Percentiles rank a stretch among this genome's conserved stretches.
Conservation (phyloP, 106 monocot genomes). For the Platanthera zijinensis region DNA sequence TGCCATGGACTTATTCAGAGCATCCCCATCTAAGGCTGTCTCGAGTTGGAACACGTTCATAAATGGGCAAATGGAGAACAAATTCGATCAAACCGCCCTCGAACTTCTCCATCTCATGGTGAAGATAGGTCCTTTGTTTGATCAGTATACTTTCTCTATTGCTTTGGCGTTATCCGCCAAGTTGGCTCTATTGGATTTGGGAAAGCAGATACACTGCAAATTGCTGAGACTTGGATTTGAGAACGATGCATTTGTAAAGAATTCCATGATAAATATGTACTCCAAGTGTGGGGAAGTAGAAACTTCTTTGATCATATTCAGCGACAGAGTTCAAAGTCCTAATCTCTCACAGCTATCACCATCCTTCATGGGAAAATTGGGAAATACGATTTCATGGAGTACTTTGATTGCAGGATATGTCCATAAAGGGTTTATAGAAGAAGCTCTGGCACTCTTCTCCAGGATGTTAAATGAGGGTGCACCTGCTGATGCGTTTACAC, state of each 20-base stretch:
- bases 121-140: slow-evolving; percentile 29
- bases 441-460: slow-evolving; percentile 45
- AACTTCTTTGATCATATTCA: slow-evolving; percentile 32
- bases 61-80: slow-evolving; percentile 46
- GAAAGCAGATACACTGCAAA: slow-evolving; percentile 52
- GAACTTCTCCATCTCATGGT: slow-evolving; percentile 45
- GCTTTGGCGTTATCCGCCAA: slow-evolving; percentile 41
- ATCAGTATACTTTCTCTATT: slow-evolving; percentile 58
- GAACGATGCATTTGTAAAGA: slow-evolving; percentile 34
- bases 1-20: slow-evolving; percentile 45
- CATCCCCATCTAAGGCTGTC: slow-evolving; percentile 34
- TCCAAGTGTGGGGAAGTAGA: slow-evolving; percentile 60
- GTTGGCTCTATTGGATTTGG: slow-evolving; percentile 38
- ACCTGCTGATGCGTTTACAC: slow-evolving; percentile 31
- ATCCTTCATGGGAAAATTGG: slow-evolving; percentile 5
- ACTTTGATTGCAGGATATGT: slow-evolving; percentile 67
- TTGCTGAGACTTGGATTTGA: slow-evolving; percentile 31
- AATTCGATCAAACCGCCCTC: slow-evolving; percentile 27
- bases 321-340: not conserved
- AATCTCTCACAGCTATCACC: not conserved
- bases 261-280: slow-evolving; percentile 80
- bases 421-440: slow-evolving; percentile 48
- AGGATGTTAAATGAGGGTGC: slow-evolving; percentile 36
- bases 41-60: slow-evolving; percentile 82
- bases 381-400: slow-evolving; percentile 48